These are phyloP conservation scores for Fomitiporia mediterranea DNA, from an alignment of 1,284 basidiomycete genomes.

Conservation along the genomic window DNA sequence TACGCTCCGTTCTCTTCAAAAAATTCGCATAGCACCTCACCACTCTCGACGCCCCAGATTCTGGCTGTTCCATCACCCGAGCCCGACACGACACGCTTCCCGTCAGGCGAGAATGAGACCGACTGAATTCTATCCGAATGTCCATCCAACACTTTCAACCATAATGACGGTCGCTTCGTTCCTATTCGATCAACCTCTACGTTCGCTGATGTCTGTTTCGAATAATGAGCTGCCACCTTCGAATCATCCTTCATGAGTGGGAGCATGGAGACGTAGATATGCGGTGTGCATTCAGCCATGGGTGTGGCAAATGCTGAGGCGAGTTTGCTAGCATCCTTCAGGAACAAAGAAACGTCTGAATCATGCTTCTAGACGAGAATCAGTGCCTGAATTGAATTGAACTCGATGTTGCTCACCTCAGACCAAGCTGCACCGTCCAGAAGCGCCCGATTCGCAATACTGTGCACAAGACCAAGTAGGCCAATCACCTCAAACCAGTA, in stretches of 20 bases:
- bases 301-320: not conserved
- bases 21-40: no score
- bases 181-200: not conserved
- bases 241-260: not conserved
- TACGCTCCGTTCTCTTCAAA: no score
- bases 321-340: not conserved
- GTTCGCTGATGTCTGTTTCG: not conserved
- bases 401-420: not conserved
- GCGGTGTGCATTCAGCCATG: not conserved
- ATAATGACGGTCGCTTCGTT: not conserved
- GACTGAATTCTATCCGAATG: no score
- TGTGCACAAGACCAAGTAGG: constrained; percentile 9
- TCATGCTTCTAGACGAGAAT: not conserved
- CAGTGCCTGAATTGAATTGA: not conserved
- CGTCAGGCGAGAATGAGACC: no score
- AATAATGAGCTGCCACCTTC: not conserved
- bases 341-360: not conserved
- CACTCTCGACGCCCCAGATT: no score
- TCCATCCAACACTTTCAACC: not conserved
- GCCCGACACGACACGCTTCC: no score
- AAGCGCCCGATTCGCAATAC: not conserved
- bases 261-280: not conserved
- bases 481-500: constrained; percentile 31
- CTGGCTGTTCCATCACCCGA: no score
- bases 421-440: not conserved